A percentile compares a stretch with the other conserved stretches of the same genome.
These are phyloP conservation scores for Plasmodium vivax DNA, from an alignment of 169 alveolate species.

Conservation along the genomic window DNA sequence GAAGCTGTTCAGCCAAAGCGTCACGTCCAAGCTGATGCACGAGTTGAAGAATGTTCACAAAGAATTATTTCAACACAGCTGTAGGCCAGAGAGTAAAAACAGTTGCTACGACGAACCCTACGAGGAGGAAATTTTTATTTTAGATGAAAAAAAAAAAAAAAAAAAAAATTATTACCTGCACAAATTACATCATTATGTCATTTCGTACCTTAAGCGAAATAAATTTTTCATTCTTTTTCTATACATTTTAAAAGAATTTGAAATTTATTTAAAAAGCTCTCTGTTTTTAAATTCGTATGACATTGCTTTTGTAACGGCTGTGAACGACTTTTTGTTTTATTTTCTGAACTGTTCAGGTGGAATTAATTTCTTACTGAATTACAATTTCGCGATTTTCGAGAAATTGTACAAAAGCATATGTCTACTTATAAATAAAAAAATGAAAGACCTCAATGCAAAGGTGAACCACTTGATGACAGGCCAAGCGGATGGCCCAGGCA, in stretches of 20 bases:
- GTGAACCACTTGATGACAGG: slow-evolving; percentile 14
- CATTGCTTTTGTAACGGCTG: slow-evolving; percentile 60
- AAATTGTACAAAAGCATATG: slow-evolving; percentile 53
- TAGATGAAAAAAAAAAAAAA: slow-evolving; percentile 37
- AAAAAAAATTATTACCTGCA: slow-evolving; percentile 22
- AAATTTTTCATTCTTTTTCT: slow-evolving; percentile 60
- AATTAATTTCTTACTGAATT: slow-evolving; percentile 41
- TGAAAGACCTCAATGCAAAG: slow-evolving; percentile 46
- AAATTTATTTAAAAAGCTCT: slow-evolving; percentile 35
- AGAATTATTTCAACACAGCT: slow-evolving; percentile 70
- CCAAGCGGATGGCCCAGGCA: not conserved
- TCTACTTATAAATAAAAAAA: slow-evolving; percentile 68
- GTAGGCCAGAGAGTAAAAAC: slow-evolving; percentile 66
- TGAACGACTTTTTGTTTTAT: slow-evolving; percentile 68
- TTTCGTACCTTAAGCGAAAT: slow-evolving; percentile 44
- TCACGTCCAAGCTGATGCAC: slow-evolving; percentile 9
- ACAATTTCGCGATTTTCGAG: slow-evolving; percentile 38
- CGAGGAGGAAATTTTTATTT: slow-evolving; percentile 67
- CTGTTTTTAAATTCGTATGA: slow-evolving; percentile 68
- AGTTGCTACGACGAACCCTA: slow-evolving; percentile 66
- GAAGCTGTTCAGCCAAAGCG: slow-evolving; percentile 6
- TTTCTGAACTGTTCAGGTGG: slow-evolving; percentile 77
- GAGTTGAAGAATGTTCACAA: slow-evolving; percentile 67
- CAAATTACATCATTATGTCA: slow-evolving; percentile 64
- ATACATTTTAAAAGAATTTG: slow-evolving; percentile 72